phyloP scores from a whole-genome alignment of 495 filamentous ascomycete species.

The Penicillium desertorum region DNA sequence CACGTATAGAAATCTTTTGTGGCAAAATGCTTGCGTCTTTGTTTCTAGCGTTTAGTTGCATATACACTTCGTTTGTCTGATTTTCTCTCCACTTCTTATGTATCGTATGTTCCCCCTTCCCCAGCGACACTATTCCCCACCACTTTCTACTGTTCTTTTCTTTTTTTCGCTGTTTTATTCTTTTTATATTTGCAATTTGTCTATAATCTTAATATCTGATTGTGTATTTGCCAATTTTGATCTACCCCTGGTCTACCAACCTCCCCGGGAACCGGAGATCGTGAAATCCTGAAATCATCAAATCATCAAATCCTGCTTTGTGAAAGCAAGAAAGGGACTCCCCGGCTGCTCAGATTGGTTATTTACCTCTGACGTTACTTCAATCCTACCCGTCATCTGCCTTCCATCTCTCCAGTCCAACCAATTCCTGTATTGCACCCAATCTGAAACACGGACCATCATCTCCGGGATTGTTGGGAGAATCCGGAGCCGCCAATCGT shows the following conservation, averaged over 20 bases:
- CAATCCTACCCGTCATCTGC: conserved; percentile 4
- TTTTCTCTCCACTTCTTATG: conserved; percentile 7
- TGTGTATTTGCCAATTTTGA: conserved; percentile 2
- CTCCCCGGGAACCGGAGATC: neutral
- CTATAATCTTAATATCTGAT: conserved; percentile 16
- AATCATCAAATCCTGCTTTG: conserved; percentile 11
- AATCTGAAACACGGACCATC: conserved; percentile 33
- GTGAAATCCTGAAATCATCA: neutral
- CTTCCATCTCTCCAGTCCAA: conserved; percentile 24
- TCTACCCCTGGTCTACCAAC: conserved; percentile 1
- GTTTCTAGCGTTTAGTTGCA: conserved; percentile 13
- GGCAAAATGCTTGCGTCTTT: conserved; percentile 4
- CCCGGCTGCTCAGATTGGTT: neutral
- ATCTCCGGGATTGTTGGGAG: conserved; percentile 23
- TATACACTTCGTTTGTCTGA: conserved; percentile 5
- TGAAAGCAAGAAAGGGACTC: conserved; percentile 10
- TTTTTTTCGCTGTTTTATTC: conserved; percentile 5
- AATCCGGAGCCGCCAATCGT: conserved; percentile 28
- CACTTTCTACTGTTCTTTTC: neutral
- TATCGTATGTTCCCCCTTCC: conserved; percentile 9
- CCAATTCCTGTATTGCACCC: conserved; percentile 20
- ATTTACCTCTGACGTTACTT: conserved; percentile 13
- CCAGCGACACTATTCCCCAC: neutral
- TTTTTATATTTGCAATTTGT: conserved; percentile 12
- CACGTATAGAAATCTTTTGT: neutral